Evolutionary conservation across 345 rosid species (phyloP), one percentile per base, ranked within the genome.

Genomic region (Microcos paniculata): DNA sequence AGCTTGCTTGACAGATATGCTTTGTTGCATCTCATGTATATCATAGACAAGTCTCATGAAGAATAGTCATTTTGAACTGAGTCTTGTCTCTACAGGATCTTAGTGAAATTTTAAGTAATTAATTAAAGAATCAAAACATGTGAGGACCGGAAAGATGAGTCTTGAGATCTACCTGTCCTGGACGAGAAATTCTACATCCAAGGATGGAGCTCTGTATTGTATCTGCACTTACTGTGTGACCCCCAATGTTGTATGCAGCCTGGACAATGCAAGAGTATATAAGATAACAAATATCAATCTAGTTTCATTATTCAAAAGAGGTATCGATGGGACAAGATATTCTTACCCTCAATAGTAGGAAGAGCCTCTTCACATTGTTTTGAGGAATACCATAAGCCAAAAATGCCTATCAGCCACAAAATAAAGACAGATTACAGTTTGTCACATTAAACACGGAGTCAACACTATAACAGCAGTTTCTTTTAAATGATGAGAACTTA

Each of bases 211-310:
- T 83, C 80, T 88, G 97, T 71, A 91, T 90, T 0, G 92, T 87
- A 82, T 95, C 98, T 4, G 96, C 97, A 73, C 92, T 93, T 65
- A 93, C 82, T 51, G 96, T 91, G 88, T 89, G 92, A 66, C 99
- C 98, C 23, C 99, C 98, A 51, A 95, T 82, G 24, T 93, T 95
- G 72, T 93, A 95, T 23, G 99, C 99, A 86, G 98, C 98, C 99
- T 95, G 89, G 16, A 84, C 31, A 16, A 43, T 76, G 43, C 49
- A 62, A 81, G 74, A 14, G 71, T 10, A 35, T 10, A 35, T 80
- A 63, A 80, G 77, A 55, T 21, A 73, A 67, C 38, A 71, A 42
- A 38, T 45, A 61, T 49, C 33, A 13, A 7, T 16, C 4, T 42
- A 24, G 21, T 45, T 62, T 38, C 72, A 67, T 24, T 15, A 13